Conservation (phyloP, 441 rosid genomes). For the Gossypium lobatum region DNA sequence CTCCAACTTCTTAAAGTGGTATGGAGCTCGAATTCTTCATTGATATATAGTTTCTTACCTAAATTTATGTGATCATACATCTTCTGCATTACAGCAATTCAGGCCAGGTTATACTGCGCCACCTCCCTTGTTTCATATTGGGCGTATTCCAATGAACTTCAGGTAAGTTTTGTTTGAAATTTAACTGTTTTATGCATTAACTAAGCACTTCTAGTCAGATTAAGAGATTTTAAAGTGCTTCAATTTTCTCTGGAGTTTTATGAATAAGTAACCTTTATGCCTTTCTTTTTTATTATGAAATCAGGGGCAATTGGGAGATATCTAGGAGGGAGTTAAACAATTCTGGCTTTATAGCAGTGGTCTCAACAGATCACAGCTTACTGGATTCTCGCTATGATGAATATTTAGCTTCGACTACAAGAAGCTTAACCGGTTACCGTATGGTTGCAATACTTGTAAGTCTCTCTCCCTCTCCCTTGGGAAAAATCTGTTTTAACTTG, state of each 20-base stretch:
- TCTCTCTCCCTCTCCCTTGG: conserved; percentile 15
- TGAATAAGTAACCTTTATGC: background rate
- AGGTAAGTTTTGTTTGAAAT: conserved; percentile 35
- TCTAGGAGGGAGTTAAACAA: conserved; percentile 47
- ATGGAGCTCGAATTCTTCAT: background rate
- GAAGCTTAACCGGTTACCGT: conserved; percentile 60
- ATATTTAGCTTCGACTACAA: conserved; percentile 42
- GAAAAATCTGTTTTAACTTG: background rate
- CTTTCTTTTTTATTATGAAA: background rate
- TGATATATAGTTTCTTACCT: background rate
- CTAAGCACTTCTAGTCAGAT: background rate
- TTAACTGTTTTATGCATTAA: background rate
- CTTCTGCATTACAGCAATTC: conserved; percentile 50
- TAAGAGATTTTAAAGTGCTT: background rate
- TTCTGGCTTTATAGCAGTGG: conserved; percentile 63
- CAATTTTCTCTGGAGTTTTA: background rate
- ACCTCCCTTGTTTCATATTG: conserved; percentile 64
- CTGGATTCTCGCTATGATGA: conserved; percentile 37
- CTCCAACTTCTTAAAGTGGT: background rate
- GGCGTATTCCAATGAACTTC: conserved; percentile 68
- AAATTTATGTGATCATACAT: background rate
- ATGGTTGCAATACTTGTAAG: conserved; percentile 54
- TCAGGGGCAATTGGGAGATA: conserved; percentile 74
- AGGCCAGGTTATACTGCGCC: conserved; percentile 89
- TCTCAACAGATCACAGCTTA: conserved; percentile 55